A percentile compares a stretch with the other conserved stretches of the same genome.
Evolutionary conservation across 1,284 basidiomycete species (phyloP).

Genomic region (Fomitopsis pinicola): DNA sequence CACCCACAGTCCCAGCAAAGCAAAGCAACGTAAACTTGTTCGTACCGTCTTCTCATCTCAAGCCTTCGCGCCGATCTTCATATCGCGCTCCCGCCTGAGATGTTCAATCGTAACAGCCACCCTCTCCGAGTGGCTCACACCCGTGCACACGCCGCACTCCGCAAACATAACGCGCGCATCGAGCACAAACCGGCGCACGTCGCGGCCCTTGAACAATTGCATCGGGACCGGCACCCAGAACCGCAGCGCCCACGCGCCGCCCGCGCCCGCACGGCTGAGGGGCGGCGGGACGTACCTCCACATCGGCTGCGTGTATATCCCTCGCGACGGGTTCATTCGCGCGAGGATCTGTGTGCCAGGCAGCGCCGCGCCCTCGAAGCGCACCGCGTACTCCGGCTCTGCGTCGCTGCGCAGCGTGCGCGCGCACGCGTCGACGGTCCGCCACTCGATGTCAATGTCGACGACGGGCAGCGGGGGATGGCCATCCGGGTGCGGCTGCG

Average conservation of each 20-base stretch:
- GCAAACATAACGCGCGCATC: slow-evolving; percentile 10
- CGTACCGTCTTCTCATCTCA: not conserved
- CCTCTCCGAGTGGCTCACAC: not conserved
- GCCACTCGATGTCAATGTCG: slow-evolving; percentile 12
- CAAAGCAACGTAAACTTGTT: not conserved
- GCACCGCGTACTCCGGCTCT: not conserved
- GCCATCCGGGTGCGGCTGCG: slow-evolving; percentile 9
- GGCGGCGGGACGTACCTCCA: slow-evolving; percentile 6
- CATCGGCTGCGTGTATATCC: slow-evolving; percentile 11
- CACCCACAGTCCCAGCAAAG: not conserved
- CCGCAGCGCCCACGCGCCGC: slow-evolving; percentile 12
- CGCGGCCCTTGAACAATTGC: slow-evolving; percentile 10
- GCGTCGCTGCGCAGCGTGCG: not conserved
- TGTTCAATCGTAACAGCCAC: slow-evolving; percentile 6
- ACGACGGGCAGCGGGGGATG: slow-evolving; percentile 11
- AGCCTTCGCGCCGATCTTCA: not conserved
- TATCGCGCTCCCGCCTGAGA: slow-evolving; percentile 1
- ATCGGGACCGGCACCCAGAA: slow-evolving; percentile 21
- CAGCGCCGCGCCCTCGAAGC: not conserved
- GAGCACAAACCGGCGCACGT: slow-evolving; percentile 12
- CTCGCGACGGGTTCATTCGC: slow-evolving; percentile 4
- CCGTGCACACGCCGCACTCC: slow-evolving; percentile 7
- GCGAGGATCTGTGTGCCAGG: not conserved
- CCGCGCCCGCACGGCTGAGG: slow-evolving; percentile 5
- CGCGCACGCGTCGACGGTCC: slow-evolving; percentile 1